Evolutionary conservation across 225 moss, liverwort and hornwort species (phyloP).

Genomic region (Rhytidiadelphus loreus): DNA sequence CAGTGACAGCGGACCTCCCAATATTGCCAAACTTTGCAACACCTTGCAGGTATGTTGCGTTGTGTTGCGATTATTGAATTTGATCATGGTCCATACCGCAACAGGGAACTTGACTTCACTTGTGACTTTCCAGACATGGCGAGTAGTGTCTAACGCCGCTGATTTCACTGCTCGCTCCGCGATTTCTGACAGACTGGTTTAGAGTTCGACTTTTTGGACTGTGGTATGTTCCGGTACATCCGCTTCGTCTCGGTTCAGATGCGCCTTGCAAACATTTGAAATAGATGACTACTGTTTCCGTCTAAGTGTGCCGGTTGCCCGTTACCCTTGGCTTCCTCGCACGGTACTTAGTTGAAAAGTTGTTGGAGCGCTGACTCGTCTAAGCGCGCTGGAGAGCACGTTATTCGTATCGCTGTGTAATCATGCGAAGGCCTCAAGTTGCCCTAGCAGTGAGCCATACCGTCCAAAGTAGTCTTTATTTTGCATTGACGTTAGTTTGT

Average conservation of each 20-base stretch:
- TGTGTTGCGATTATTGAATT: neutral
- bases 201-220: neutral
- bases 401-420: neutral
- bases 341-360: neutral
- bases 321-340: neutral
- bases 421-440: neutral
- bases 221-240: neutral
- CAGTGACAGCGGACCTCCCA: conserved; percentile 33
- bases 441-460: neutral
- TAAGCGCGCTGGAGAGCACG: neutral
- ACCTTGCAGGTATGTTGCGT: conserved; percentile 46
- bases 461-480: neutral
- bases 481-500: neutral
- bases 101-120: neutral
- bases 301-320: neutral
- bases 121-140: neutral
- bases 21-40: conserved; percentile 31
- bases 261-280: neutral
- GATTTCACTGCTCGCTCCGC: neutral
- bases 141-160: neutral
- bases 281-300: neutral
- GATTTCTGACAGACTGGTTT: neutral
- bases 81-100: neutral
- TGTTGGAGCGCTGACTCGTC: neutral
- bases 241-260: neutral